A percentile compares a stretch with the other conserved stretches of the same genome.
Evolutionary conservation across 2,329 filamentous ascomycete species (phyloP).

Genomic region (Biscogniauxia sp.): DNA sequence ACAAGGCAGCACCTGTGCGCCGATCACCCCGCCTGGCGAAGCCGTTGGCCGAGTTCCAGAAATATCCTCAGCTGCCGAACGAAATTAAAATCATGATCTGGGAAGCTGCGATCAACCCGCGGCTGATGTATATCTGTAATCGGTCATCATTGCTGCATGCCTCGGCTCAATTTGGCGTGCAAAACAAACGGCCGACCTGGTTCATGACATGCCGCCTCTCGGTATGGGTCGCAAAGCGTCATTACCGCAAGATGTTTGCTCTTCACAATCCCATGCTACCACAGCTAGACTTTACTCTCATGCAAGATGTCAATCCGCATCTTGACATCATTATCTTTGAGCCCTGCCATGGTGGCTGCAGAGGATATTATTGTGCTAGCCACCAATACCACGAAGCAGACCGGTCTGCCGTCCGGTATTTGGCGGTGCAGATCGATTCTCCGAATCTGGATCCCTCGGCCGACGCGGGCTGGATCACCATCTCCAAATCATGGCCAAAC

Average conservation of each 20-base stretch:
- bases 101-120: slow-evolving; percentile 28
- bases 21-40: slow-evolving; percentile 29
- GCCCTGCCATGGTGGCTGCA: slow-evolving; percentile 31
- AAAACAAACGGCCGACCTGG: slow-evolving; percentile 27
- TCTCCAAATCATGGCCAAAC: slow-evolving; percentile 29
- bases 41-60: slow-evolving; percentile 29
- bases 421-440: slow-evolving; percentile 31
- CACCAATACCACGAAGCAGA: slow-evolving; percentile 26
- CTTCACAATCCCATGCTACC: slow-evolving; percentile 3
- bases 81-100: slow-evolving; percentile 32
- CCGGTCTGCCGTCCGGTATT: slow-evolving; percentile 21
- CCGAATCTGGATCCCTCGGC: slow-evolving; percentile 12
- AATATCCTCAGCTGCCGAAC: slow-evolving; percentile 23
- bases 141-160: slow-evolving; percentile 14
- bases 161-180: slow-evolving; percentile 14
- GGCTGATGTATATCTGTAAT: slow-evolving; percentile 31
- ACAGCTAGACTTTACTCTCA: background rate
- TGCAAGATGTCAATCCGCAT: slow-evolving; percentile 23
- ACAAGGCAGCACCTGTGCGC: slow-evolving; percentile 9
- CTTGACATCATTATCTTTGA: slow-evolving; percentile 31
- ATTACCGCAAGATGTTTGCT: slow-evolving; percentile 26
- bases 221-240: slow-evolving; percentile 16
- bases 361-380: slow-evolving; percentile 28
- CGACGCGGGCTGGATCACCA: slow-evolving; percentile 28
- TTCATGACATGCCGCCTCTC: slow-evolving; percentile 24